phyloP scores from a whole-genome alignment of 495 filamentous ascomycete species.

The Lasiosphaeriaceae sp. region DNA sequence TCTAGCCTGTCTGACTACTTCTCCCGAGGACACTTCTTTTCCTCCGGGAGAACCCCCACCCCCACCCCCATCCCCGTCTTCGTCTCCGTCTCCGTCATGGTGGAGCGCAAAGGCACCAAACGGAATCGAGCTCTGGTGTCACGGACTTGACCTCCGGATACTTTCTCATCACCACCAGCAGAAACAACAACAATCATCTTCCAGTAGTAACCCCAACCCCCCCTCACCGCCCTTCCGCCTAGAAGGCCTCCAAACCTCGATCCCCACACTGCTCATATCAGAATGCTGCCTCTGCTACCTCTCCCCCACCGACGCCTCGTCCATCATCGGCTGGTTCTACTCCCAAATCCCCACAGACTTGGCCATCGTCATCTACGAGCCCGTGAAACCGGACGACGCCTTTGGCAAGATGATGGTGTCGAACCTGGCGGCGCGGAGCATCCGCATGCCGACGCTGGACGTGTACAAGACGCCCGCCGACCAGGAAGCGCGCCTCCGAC shows the following conservation, averaged over 20 bases:
- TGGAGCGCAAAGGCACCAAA: slow-evolving; percentile 11
- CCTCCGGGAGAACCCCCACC: slow-evolving; percentile 6
- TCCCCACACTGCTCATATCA: slow-evolving; percentile 81
- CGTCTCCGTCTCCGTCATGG: slow-evolving; percentile 20
- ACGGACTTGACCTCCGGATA: slow-evolving; percentile 75
- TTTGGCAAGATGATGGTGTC: slow-evolving; percentile 89
- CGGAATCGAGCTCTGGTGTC: slow-evolving; percentile 59
- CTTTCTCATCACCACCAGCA: slow-evolving; percentile 30
- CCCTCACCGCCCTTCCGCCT: slow-evolving; percentile 12
- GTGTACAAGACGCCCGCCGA: slow-evolving; percentile 60
- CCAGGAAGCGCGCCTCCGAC: slow-evolving; percentile 60
- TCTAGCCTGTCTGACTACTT: slow-evolving; percentile 19
- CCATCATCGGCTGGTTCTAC: slow-evolving; percentile 66
- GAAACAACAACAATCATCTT: neutral
- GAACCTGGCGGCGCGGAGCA: slow-evolving; percentile 81
- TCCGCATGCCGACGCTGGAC: slow-evolving; percentile 77
- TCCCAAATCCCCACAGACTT: slow-evolving; percentile 47
- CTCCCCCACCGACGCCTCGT: slow-evolving; percentile 52
- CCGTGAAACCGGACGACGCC: slow-evolving; percentile 72
- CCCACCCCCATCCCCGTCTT: slow-evolving; percentile 18
- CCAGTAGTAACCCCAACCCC: neutral
- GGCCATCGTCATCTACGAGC: slow-evolving; percentile 81
- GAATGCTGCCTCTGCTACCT: slow-evolving; percentile 96
- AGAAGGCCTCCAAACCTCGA: slow-evolving; percentile 30
- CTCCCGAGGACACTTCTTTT: neutral